Conservation (phyloP, 2,329 filamentous ascomycete genomes). For the Teratosphaeria epicoccoides region DNA sequence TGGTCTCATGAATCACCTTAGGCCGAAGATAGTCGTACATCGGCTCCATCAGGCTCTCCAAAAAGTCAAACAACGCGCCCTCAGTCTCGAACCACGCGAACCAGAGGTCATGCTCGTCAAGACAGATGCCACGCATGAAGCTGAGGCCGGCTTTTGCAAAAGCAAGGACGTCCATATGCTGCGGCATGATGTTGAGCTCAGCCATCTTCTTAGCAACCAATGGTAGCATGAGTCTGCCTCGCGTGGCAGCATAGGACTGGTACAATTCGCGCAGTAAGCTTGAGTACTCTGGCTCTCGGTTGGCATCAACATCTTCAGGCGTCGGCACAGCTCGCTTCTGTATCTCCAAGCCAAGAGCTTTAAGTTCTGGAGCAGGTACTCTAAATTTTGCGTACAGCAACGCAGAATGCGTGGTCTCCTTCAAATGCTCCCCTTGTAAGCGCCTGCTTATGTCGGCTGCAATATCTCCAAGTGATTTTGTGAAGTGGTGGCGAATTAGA, state of each 20-base stretch:
- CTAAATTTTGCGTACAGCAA: slow-evolving; percentile 62
- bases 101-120: slow-evolving; percentile 59
- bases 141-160: slow-evolving; percentile 56
- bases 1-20: slow-evolving; percentile 55
- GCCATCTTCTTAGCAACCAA: slow-evolving; percentile 52
- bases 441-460: slow-evolving; percentile 52
- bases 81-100: slow-evolving; percentile 56
- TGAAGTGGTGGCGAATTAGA: slow-evolving; percentile 56
- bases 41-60: slow-evolving; percentile 57
- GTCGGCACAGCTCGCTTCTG: slow-evolving; percentile 53
- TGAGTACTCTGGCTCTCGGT: slow-evolving; percentile 54
- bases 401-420: slow-evolving; percentile 61
- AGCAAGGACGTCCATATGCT: slow-evolving; percentile 52
- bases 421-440: slow-evolving; percentile 56
- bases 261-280: slow-evolving; percentile 56
- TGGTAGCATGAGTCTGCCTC: slow-evolving; percentile 49
- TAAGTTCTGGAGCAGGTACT: slow-evolving; percentile 54
- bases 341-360: slow-evolving; percentile 55
- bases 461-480: slow-evolving; percentile 51
- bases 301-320: slow-evolving; percentile 33
- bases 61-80: slow-evolving; percentile 52
- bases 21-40: slow-evolving; percentile 56
- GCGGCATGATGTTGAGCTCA: slow-evolving; percentile 47
- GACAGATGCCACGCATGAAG: slow-evolving; percentile 54
- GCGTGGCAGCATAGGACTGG: slow-evolving; percentile 50